phyloP scores from a whole-genome alignment of 164 flowering plant genomes.

The Vitis vinifera region DNA sequence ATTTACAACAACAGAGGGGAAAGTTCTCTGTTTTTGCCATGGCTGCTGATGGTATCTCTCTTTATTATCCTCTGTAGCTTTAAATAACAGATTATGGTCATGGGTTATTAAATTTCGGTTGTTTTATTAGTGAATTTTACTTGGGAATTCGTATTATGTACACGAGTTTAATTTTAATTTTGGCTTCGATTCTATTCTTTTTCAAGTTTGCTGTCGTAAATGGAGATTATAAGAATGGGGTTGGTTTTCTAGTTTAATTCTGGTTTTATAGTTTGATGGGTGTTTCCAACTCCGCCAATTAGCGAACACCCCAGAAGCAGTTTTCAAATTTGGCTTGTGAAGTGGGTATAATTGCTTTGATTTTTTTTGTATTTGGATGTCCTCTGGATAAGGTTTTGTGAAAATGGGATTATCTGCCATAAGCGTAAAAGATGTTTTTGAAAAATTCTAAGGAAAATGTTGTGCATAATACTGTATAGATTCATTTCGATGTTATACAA shows the following conservation, averaged over 20 bases:
- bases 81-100: neutral
- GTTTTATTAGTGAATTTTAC: neutral
- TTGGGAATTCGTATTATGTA: neutral
- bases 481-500: neutral
- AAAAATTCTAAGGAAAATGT: neutral
- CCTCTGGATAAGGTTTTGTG: too few relatives aligned
- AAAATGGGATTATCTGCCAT: too few relatives aligned
- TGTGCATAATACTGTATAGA: neutral
- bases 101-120: neutral
- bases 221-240: neutral
- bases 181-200: neutral
- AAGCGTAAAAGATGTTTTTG: neutral
- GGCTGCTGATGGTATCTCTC: slow-evolving; percentile 49
- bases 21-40: slow-evolving; percentile 55
- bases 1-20: slow-evolving; percentile 22
- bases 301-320: neutral
- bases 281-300: neutral
- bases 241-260: neutral
- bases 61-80: neutral
- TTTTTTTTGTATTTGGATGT: neutral
- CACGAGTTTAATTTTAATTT: neutral
- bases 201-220: neutral
- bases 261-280: neutral
- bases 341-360: neutral
- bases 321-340: neutral